Evolutionary conservation across 78 protist species (phyloP).

Genomic region (Pigoraptor vietnamica): DNA sequence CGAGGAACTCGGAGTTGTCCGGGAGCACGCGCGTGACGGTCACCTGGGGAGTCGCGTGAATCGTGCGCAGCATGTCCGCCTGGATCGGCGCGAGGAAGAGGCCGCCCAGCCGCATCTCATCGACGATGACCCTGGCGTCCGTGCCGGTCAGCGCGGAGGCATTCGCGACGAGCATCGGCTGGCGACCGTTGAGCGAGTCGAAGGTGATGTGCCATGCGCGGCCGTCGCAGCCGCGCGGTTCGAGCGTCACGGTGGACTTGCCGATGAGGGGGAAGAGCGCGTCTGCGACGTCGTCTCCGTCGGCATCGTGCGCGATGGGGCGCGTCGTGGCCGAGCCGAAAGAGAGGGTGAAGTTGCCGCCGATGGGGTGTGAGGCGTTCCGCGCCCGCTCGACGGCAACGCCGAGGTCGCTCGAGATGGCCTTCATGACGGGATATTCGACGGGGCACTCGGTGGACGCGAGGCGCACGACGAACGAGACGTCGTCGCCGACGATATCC

Average conservation of each 20-base stretch:
- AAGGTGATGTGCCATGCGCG: background rate
- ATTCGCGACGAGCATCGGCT: background rate
- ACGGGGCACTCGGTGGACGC: background rate
- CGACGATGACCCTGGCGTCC: background rate
- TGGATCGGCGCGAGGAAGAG: conserved; percentile 1
- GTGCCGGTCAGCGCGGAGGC: background rate
- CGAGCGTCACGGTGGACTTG: background rate
- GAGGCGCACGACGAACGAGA: background rate
- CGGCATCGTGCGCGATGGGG: background rate
- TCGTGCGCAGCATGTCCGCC: background rate
- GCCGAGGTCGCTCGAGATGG: background rate
- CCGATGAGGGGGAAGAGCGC: background rate
- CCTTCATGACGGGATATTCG: background rate
- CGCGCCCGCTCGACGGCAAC: background rate
- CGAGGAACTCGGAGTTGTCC: background rate
- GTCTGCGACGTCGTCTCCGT: background rate
- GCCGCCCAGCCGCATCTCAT: background rate
- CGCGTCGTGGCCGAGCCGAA: background rate
- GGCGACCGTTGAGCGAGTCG: background rate
- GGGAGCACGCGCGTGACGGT: background rate
- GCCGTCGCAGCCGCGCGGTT: background rate
- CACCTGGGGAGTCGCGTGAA: background rate
- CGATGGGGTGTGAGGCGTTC: background rate
- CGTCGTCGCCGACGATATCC: background rate
- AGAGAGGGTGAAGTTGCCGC: background rate